These are phyloP conservation scores for Saturnispora sanitii DNA, from an alignment of 805 yeast genomes.

Conservation along the genomic window DNA sequence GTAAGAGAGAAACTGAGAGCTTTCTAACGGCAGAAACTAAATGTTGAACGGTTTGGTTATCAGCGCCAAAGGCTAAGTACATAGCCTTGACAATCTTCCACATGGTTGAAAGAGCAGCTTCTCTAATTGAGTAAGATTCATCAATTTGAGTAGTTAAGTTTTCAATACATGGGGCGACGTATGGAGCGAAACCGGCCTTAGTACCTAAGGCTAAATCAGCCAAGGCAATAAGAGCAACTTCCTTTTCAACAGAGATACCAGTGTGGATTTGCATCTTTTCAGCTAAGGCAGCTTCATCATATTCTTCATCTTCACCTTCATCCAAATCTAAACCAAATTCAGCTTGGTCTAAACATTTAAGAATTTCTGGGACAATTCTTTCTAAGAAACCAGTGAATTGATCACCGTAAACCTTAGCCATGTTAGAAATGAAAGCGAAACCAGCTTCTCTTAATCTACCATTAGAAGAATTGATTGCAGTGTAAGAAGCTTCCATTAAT, in stretches of 20 bases:
- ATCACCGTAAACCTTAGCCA: constrained; percentile 90
- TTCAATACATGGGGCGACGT: constrained; percentile 59
- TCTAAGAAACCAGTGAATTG: constrained; percentile 82
- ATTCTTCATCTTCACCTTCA: constrained; percentile 40
- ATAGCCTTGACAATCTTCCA: constrained; percentile 78
- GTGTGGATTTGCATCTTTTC: constrained; percentile 81
- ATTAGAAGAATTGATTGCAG: constrained; percentile 64
- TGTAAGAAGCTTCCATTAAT: constrained; percentile 78
- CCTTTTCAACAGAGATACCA: constrained; percentile 92
- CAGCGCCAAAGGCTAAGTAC: constrained; percentile 40
- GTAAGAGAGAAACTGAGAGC: constrained; percentile 50
- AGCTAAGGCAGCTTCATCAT: constrained; percentile 50
- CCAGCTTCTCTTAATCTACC: constrained; percentile 91
- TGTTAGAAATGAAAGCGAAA: constrained; percentile 81
- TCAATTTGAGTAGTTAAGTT: constrained; percentile 62
- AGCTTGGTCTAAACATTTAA: constrained; percentile 74
- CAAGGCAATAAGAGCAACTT: constrained; percentile 85
- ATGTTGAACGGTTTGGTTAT: constrained; percentile 45
- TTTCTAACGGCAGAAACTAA: constrained; percentile 60
- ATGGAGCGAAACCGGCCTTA: constrained; percentile 67
- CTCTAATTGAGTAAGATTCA: constrained; percentile 86
- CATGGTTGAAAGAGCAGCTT: constrained; percentile 69
- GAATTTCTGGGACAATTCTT: constrained; percentile 73
- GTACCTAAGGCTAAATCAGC: constrained; percentile 86
- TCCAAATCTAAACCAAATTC: constrained; percentile 59